Evolutionary conservation across 1,284 basidiomycete genomes (phyloP).

Genomic region (Ustilago vetiveriae): DNA sequence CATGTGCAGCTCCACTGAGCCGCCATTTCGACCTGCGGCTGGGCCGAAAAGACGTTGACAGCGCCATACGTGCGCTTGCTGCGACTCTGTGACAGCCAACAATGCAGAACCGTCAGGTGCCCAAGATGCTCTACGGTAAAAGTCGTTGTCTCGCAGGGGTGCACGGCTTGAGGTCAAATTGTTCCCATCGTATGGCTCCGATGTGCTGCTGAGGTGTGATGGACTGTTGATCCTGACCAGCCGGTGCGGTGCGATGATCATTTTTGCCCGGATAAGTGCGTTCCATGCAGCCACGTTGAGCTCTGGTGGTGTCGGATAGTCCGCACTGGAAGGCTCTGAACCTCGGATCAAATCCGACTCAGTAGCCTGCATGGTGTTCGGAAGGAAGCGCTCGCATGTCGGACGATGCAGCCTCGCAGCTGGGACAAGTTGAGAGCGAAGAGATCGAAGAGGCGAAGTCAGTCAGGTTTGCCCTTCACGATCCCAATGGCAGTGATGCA

Average conservation of each 20-base stretch:
- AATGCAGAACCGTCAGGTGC: conserved; percentile 51
- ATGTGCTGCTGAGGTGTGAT: not conserved
- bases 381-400: not conserved
- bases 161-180: too few species aligned
- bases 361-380: conserved; percentile 5
- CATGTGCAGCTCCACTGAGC: not conserved
- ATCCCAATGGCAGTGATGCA: too few species aligned
- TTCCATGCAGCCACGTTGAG: conserved; percentile 16
- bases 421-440: too few species aligned
- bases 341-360: conserved; percentile 3
- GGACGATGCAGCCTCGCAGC: too few species aligned
- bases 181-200: too few species aligned
- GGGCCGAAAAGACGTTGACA: not conserved
- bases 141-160: conserved; percentile 6
- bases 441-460: too few species aligned
- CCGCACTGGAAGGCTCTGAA: conserved; percentile 2
- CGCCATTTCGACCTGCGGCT: not conserved
- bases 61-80: conserved; percentile 38
- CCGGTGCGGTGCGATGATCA: conserved; percentile 2
- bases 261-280: not conserved
- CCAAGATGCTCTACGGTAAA: conserved; percentile 41
- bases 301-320: conserved; percentile 31
- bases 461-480: too few species aligned
- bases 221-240: conserved; percentile 2
- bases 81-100: conserved; percentile 47